A percentile compares a stretch with the other conserved stretches of the same genome.
Evolutionary conservation across 2,329 filamentous ascomycete species (phyloP).

Genomic region (Phyllosticta citriasiana): DNA sequence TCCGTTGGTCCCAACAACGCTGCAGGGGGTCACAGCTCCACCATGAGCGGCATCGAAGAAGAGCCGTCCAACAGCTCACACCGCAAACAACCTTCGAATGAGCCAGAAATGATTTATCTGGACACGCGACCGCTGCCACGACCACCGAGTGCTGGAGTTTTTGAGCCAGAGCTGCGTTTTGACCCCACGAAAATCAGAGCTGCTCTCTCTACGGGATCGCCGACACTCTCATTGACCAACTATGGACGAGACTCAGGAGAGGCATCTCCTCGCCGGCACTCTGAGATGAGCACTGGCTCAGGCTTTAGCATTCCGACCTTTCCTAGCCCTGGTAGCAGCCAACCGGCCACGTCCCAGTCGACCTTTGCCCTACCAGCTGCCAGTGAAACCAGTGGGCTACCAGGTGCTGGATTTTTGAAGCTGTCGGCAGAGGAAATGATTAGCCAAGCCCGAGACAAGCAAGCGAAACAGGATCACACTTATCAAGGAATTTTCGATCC

Average conservation of each 20-base stretch:
- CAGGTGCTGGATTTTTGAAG: not conserved
- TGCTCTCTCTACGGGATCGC: slow-evolving; percentile 32
- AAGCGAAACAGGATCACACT: not conserved
- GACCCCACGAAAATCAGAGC: slow-evolving; percentile 24
- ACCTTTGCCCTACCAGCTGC: not conserved
- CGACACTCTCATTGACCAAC: slow-evolving; percentile 27
- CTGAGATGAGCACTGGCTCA: slow-evolving; percentile 19
- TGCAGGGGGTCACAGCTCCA: slow-evolving; percentile 15
- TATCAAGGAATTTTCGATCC: not conserved
- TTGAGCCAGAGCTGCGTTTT: slow-evolving; percentile 27
- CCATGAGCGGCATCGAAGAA: slow-evolving; percentile 30
- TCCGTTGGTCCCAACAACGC: slow-evolving; percentile 34
- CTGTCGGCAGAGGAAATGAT: not conserved
- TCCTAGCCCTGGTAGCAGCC: slow-evolving; percentile 15
- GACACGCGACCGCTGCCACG: slow-evolving; percentile 16
- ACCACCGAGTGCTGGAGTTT: slow-evolving; percentile 21
- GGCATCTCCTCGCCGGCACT: slow-evolving; percentile 10
- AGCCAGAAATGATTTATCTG: slow-evolving; percentile 11
- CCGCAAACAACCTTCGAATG: not conserved
- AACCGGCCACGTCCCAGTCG: not conserved
- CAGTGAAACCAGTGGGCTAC: not conserved
- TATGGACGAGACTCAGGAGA: slow-evolving; percentile 13
- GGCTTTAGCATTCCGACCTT: slow-evolving; percentile 29
- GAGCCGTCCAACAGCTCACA: slow-evolving; percentile 16
- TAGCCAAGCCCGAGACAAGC: not conserved